phyloP scores from a whole-genome alignment of 371 early-diverging fungal genomes.

The Conidiobolus incongruus region DNA sequence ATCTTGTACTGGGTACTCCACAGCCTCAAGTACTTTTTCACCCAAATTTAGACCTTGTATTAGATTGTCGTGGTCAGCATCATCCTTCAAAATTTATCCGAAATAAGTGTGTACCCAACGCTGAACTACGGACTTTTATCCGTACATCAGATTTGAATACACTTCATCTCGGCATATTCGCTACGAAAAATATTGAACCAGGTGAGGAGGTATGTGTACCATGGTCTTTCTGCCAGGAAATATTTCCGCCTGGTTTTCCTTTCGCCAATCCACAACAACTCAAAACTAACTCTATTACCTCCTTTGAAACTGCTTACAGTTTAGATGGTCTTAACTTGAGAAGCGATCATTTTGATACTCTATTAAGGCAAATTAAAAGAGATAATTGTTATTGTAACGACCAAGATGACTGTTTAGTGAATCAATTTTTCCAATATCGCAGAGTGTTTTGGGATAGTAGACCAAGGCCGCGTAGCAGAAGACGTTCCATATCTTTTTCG shows the following conservation, averaged over 20 bases:
- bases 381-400: not conserved
- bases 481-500: too few species aligned
- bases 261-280: not conserved
- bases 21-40: slow-evolving; percentile 49
- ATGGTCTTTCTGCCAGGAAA: slow-evolving; percentile 22
- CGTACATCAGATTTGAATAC: slow-evolving; percentile 19
- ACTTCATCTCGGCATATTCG: slow-evolving; percentile 45
- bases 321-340: not conserved
- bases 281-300: not conserved
- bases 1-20: slow-evolving; percentile 27
- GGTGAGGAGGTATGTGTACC: slow-evolving; percentile 53
- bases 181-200: slow-evolving; percentile 22
- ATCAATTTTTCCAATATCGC: not conserved
- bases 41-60: slow-evolving; percentile 36
- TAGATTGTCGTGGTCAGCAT: slow-evolving; percentile 50
- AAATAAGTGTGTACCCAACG: slow-evolving; percentile 46
- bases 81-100: slow-evolving; percentile 45
- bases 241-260: slow-evolving; percentile 1
- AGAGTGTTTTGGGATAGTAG: slow-evolving; percentile 1
- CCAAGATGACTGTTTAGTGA: not conserved
- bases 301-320: not conserved
- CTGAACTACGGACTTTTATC: slow-evolving; percentile 34
- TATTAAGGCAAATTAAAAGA: not conserved
- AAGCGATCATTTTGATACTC: not conserved
- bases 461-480: too few species aligned